Conservation (phyloP, 2,329 filamentous ascomycete species). For the Claviceps cyperi region DNA sequence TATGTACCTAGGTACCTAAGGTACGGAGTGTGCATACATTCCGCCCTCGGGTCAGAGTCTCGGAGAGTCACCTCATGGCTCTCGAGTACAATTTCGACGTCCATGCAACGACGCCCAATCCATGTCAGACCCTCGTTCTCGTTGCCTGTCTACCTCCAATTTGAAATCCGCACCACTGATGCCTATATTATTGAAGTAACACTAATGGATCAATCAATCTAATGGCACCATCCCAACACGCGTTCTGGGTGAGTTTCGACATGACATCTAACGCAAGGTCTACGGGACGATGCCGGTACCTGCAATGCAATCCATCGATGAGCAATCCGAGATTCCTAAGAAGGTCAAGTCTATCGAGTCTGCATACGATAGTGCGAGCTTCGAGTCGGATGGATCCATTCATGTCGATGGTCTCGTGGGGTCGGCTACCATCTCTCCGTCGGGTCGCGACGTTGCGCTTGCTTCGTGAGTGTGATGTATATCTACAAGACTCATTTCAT, state of each 20-base stretch:
- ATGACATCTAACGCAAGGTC: slow-evolving; percentile 2
- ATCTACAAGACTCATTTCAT: slow-evolving; percentile 12
- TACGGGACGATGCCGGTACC: neutral
- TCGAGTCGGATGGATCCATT: slow-evolving; percentile 72
- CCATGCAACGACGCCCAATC: neutral
- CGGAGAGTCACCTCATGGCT: neutral
- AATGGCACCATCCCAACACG: neutral
- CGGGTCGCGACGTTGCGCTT: slow-evolving; percentile 76
- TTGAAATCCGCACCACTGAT: neutral
- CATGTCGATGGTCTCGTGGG: slow-evolving; percentile 70
- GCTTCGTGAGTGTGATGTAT: slow-evolving; percentile 45
- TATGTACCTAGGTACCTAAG: too few relatives aligned
- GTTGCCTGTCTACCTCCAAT: neutral
- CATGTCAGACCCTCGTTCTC: neutral
- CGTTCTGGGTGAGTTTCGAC: slow-evolving; percentile 1
- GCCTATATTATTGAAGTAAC: neutral
- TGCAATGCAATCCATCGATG: slow-evolving; percentile 35
- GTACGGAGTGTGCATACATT: too few relatives aligned
- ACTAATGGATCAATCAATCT: neutral
- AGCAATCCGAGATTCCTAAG: slow-evolving; percentile 30
- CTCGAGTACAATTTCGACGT: neutral
- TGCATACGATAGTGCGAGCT: slow-evolving; percentile 75
- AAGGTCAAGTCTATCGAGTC: slow-evolving; percentile 48
- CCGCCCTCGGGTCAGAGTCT: too few relatives aligned
- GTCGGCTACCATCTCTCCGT: slow-evolving; percentile 85